Conservation (phyloP, 345 rosid species). For the Eucalyptus microcorys region DNA sequence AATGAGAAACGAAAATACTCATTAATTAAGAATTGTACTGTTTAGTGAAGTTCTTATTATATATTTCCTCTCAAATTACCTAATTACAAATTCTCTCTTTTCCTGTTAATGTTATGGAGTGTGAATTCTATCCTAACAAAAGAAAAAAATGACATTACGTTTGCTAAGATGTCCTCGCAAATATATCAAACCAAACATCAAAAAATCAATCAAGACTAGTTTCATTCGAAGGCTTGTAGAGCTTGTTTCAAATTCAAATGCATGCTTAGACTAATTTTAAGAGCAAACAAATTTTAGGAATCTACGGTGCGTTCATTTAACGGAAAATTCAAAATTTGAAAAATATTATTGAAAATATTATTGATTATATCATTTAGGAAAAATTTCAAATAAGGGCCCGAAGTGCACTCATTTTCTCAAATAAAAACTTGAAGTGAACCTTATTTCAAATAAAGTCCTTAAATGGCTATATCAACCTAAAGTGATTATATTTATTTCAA, state of each 20-base stretch:
- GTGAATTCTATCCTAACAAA: no score
- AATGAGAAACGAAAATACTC: no score
- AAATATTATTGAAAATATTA: no score
- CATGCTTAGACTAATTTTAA: accelerated
- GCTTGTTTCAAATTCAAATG: accelerated
- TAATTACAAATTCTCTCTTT: neutral
- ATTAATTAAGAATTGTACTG: no score
- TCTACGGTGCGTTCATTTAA: accelerated
- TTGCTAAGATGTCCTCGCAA: accelerated
- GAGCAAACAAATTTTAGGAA: accelerated
- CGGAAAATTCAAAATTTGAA: accelerated
- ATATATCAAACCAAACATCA: neutral
- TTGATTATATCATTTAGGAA: no score
- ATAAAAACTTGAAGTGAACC: no score
- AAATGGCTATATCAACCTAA: no score
- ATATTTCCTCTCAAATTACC: neutral
- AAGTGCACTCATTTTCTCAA: no score
- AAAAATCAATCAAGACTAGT: neutral
- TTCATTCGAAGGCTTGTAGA: accelerated
- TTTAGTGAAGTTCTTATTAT: neutral
- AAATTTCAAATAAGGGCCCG: no score
- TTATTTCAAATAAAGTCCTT: no score
- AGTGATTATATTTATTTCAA: no score
- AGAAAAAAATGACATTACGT: no score
- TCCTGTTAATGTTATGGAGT: neutral